These are phyloP conservation scores for Punica granatum DNA, from an alignment of 345 rosid species.

Conservation along the genomic window DNA sequence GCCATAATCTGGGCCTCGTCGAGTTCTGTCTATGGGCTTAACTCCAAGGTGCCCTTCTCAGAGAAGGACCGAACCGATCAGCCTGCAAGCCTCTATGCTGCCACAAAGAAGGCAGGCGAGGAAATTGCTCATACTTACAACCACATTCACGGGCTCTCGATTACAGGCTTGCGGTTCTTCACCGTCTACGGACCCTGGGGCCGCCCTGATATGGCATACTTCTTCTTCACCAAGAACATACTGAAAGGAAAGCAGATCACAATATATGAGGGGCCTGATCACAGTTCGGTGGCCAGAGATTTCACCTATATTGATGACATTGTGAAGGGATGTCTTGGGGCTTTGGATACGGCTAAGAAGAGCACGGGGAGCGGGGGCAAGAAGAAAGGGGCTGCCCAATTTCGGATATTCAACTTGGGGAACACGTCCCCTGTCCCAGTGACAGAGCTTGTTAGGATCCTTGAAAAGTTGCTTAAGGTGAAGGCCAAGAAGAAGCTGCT, in stretches of 20 bases:
- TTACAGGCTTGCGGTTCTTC: slow-evolving; percentile 30
- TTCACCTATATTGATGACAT: slow-evolving; percentile 33
- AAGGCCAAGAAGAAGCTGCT: slow-evolving; percentile 18
- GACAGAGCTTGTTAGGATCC: slow-evolving; percentile 10
- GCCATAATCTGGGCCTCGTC: slow-evolving; percentile 33
- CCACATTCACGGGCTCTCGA: slow-evolving; percentile 27
- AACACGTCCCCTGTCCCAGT: slow-evolving; percentile 15
- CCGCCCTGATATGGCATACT: slow-evolving; percentile 35
- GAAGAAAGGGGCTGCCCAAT: slow-evolving; percentile 27
- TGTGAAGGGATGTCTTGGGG: slow-evolving; percentile 27
- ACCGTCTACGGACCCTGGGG: slow-evolving; percentile 35
- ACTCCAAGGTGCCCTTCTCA: slow-evolving; percentile 27
- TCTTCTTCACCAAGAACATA: slow-evolving; percentile 28
- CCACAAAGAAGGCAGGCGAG: slow-evolving; percentile 36
- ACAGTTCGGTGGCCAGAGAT: slow-evolving; percentile 25
- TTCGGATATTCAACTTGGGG: slow-evolving; percentile 25
- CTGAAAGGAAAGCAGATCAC: slow-evolving; percentile 31
- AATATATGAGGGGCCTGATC: slow-evolving; percentile 18
- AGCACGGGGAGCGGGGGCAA: too few species aligned
- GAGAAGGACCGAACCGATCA: slow-evolving; percentile 35
- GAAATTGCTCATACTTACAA: slow-evolving; percentile 33
- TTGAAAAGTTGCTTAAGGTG: slow-evolving; percentile 15
- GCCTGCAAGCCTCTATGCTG: slow-evolving; percentile 33
- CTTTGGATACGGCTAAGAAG: slow-evolving; percentile 29
- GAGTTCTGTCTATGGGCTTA: slow-evolving; percentile 29